Evolutionary conservation across 495 filamentous ascomycete species (phyloP), one percentile per base, ranked within the genome.

Genomic region (Annulohypoxylon nitens): DNA sequence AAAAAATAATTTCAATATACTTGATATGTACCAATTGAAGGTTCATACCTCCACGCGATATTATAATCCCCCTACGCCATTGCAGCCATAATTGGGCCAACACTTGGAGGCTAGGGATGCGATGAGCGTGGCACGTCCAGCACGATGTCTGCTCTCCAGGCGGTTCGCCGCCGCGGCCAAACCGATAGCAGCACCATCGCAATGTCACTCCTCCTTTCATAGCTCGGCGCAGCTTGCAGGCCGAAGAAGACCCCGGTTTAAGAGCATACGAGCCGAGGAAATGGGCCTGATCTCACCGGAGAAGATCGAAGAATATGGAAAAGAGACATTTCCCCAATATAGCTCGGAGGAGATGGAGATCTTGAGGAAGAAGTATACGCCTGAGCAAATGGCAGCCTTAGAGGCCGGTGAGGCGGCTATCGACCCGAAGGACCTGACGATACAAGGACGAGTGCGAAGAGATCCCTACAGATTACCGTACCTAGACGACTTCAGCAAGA

Each of bases 351-450:
- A 98, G 77, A 87, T 90, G 74, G 85, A 83, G 14, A 73, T 80
- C 14, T 85, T 98, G 41, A 73, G 78, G 34, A 83, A 88, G 71
- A 83, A 86, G 65, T 98, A 97, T 85, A 92, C 92, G 5, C 86
- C 90, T 12, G 87, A 90, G 69, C 96, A 99, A 81, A 84, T 97
- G 67, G 85, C 84, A n/a, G 93, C 94, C 51, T 90, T 99, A 81
- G 86, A 94, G 81, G 93, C 92, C 60, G 96, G 92, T 67, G 96
- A 99, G 81, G 85, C 86, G 9, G 89, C 93, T 65, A 92, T 99
- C 81, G 88, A 93, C 80, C 88, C 91, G 14, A 81, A 87, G 67
- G 93, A 99, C 80, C 80, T 98, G 77, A 87, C 88, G 7, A 86
- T 89, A 41, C 91, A 94, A 80, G 90, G 90, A 58, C 84, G 86